Evolutionary conservation across 352 stramenopile species (phyloP).

Genomic region (Phytophthora hybrid): DNA sequence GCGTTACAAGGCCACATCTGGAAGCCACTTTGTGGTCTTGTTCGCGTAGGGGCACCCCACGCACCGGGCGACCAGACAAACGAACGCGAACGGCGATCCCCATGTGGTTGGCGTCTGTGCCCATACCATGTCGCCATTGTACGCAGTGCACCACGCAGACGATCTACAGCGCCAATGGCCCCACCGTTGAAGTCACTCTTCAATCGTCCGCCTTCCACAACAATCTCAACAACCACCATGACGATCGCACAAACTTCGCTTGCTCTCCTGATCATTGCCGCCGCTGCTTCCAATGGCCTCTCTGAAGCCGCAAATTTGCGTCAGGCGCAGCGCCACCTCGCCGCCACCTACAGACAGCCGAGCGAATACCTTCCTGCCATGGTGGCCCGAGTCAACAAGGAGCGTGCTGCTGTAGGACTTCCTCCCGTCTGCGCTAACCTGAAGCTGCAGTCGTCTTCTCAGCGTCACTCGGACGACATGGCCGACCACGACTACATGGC

Average conservation of each 20-base stretch:
- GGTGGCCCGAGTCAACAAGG: slow-evolving; percentile 53
- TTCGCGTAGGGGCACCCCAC: background rate
- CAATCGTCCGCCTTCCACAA: slow-evolving; percentile 16
- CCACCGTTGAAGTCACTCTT: slow-evolving; percentile 14
- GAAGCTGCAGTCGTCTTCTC: slow-evolving; percentile 38
- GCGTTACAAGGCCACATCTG: slow-evolving; percentile 17
- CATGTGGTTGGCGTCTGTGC: slow-evolving; percentile 13
- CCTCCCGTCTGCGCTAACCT: slow-evolving; percentile 43
- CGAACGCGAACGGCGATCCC: slow-evolving; percentile 22
- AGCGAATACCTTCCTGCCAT: slow-evolving; percentile 34
- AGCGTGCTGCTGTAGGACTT: slow-evolving; percentile 44
- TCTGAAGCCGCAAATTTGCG: slow-evolving; percentile 26
- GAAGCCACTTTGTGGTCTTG: slow-evolving; percentile 3
- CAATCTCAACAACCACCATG: slow-evolving; percentile 7
- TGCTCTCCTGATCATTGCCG: slow-evolving; percentile 7
- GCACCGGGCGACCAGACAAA: slow-evolving; percentile 12
- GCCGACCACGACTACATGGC: slow-evolving; percentile 55
- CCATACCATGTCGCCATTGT: background rate
- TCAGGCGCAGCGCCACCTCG: slow-evolving; percentile 31
- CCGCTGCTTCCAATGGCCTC: slow-evolving; percentile 1
- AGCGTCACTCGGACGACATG: slow-evolving; percentile 45
- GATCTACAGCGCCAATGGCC: background rate
- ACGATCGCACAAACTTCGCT: slow-evolving; percentile 16
- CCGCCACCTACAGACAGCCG: slow-evolving; percentile 20
- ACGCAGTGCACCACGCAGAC: background rate